phyloP scores from a whole-genome alignment of 148 eudicot species.

The Cornus suecica region DNA sequence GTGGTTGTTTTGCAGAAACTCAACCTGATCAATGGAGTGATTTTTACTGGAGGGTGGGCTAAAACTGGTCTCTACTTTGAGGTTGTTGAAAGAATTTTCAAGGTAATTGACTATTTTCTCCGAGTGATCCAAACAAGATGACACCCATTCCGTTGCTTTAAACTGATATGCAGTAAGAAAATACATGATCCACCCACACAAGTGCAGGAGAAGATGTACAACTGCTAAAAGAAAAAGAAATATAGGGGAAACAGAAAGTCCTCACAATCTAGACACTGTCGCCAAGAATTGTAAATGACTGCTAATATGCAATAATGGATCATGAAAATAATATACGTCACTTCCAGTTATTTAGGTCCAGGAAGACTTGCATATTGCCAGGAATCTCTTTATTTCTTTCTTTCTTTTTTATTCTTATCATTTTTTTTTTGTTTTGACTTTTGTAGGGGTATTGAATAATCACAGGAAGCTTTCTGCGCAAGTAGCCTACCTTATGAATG shows the following conservation, averaged over 20 bases:
- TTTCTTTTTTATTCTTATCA: too few relatives aligned
- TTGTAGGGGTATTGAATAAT: background rate
- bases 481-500: background rate
- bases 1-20: constrained; percentile 62
- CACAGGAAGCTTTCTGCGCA: background rate
- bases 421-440: too few relatives aligned
- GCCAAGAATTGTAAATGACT: background rate
- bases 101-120: constrained; percentile 39
- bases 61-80: constrained; percentile 76
- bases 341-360: background rate
- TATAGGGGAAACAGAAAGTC: background rate
- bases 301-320: background rate
- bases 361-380: background rate
- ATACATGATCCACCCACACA: background rate
- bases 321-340: background rate
- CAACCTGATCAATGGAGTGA: constrained; percentile 81
- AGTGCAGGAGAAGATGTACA: background rate
- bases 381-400: too few relatives aligned
- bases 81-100: constrained; percentile 58
- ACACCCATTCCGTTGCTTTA: background rate
- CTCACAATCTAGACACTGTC: background rate
- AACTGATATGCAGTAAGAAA: background rate
- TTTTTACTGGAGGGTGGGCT: constrained; percentile 96
- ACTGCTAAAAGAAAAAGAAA: background rate
- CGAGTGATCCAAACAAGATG: background rate